Evolutionary conservation across 129 eudicot species (phyloP), one percentile per base, ranked within the genome.

Genomic region (Heracleum sosnowskyi): DNA sequence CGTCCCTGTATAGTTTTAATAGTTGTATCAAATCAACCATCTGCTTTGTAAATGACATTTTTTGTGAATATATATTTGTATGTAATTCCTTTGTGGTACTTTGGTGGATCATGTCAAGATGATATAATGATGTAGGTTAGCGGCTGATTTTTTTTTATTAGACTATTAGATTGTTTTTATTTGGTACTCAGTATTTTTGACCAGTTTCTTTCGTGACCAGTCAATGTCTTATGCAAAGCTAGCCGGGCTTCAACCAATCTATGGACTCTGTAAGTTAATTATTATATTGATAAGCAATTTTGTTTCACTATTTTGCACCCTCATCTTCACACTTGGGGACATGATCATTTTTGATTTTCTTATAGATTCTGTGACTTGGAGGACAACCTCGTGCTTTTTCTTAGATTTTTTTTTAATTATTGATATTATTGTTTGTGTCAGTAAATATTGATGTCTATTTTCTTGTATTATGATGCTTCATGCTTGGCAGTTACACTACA

Each of bases 141-240:
- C 16, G 1, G 64, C 13, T 60, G 68, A 60, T 60, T 26, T 66
- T 1, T 66, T 31, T 66, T 64, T 29, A 31, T 15, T 4, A 29
- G 6, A 64, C 8, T 15, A 20, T 28, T 81, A 73, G 33, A 68
- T 77, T 81, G 55, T 31, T 81, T 70, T 76, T 62, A 78, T 45
- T 57, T 37, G 26, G 81, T 76, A 42, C 46, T 69, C 78, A 78
- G 70, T 46, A 34, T 42, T 35, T 78, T 69, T 80, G 35, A 78
- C 69, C 44, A 12, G 69, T 81, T 13, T 86, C 79, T 75, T 78
- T 73, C 74, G 29, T 76, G 64, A 66, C 35, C 91, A 91, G 98
- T 92, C 97, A 73, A 93, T 94, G 98, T 94, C 98, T 63, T 94
- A 94, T 78, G 97, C 98, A 80, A 94, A 91, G 93, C 91, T 94